A percentile compares a stretch with the other conserved stretches of the same genome.
These are phyloP conservation scores for Tarenaya hassleriana DNA, from an alignment of 345 rosid genomes.

Conservation along the genomic window DNA sequence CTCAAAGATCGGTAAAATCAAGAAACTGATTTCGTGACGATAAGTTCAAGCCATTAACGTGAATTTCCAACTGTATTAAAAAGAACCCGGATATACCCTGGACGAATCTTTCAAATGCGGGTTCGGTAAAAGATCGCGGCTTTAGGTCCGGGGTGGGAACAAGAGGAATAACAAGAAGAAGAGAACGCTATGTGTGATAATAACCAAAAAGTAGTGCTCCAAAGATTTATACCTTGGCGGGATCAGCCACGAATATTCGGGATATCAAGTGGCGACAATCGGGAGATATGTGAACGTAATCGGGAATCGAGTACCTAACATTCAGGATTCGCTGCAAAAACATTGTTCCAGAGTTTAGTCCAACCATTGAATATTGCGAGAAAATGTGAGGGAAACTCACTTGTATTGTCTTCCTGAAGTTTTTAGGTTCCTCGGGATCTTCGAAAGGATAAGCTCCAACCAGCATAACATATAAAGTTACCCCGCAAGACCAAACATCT, in stretches of 20 bases:
- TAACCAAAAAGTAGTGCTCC: neutral
- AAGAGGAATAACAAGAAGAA: too few species aligned
- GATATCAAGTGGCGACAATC: slow-evolving; percentile 92
- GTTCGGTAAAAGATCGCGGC: neutral
- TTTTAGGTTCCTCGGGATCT: slow-evolving; percentile 96
- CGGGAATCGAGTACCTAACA: slow-evolving; percentile 95
- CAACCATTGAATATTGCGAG: slow-evolving; percentile 6
- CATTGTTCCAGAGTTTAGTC: neutral
- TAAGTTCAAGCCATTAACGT: too few species aligned
- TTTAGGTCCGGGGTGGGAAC: too few species aligned
- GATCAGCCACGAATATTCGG: slow-evolving; percentile 91
- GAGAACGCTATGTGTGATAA: too few species aligned
- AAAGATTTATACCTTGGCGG: slow-evolving; percentile 48
- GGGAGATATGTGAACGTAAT: slow-evolving; percentile 82
- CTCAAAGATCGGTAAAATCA: too few species aligned
- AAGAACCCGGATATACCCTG: too few species aligned
- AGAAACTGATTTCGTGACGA: too few species aligned
- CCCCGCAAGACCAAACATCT: slow-evolving; percentile 99
- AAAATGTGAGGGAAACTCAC: slow-evolving; percentile 30
- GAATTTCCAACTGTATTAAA: too few species aligned
- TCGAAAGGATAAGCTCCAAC: slow-evolving; percentile 99
- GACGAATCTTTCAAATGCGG: too few species aligned
- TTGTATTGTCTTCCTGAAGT: slow-evolving; percentile 84
- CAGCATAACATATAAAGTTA: slow-evolving; percentile 90
- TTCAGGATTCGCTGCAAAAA: slow-evolving; percentile 79